Percentiles rank a stretch among this genome's conserved stretches.
phyloP scores from a whole-genome alignment of 2,329 filamentous ascomycete species.

The Pseudocercospora fijiensis region DNA sequence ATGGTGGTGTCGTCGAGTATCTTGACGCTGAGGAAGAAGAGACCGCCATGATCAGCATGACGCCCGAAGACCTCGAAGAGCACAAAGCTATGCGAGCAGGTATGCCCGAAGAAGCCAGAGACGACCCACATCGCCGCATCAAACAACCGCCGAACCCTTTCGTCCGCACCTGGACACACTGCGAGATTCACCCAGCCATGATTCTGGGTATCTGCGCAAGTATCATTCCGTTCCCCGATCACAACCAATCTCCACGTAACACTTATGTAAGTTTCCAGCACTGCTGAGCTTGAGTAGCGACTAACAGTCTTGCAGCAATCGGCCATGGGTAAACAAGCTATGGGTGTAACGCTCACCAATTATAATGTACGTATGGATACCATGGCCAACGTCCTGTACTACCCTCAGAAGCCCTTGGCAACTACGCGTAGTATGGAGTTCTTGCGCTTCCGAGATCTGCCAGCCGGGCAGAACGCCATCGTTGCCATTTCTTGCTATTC shows the following conservation, averaged over 20 bases:
- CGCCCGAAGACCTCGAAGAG: constrained; percentile 83
- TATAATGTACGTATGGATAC: constrained; percentile 98
- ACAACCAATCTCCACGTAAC: constrained; percentile 97
- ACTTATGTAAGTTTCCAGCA: constrained; percentile 59
- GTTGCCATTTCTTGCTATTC: constrained; percentile 97
- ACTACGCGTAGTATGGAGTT: constrained; percentile 99
- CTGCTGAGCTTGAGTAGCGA: too few species aligned
- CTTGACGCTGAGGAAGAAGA: constrained; percentile 98
- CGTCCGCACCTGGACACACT: constrained; percentile 93
- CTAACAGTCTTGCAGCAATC: constrained; percentile 47
- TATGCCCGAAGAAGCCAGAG: constrained; percentile 54
- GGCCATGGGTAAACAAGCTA: constrained; percentile 99
- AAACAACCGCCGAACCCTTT: constrained; percentile 84
- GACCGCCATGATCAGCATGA: constrained; percentile 99
- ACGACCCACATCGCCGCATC: constrained; percentile 79
- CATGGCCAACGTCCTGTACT: constrained; percentile 99
- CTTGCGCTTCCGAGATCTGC: constrained; percentile 94
- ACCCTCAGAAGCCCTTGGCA: constrained; percentile 94
- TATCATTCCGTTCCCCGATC: constrained; percentile 99
- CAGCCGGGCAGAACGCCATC: constrained; percentile 96
- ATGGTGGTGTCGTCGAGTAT: constrained; percentile 86
- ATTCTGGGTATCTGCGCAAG: constrained; percentile 97
- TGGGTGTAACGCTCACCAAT: constrained; percentile 98
- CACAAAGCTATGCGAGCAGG: constrained; percentile 44
- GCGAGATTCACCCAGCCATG: constrained; percentile 99